phyloP scores from a whole-genome alignment of 495 filamentous ascomycete genomes.

The Xylaria flabelliformis region DNA sequence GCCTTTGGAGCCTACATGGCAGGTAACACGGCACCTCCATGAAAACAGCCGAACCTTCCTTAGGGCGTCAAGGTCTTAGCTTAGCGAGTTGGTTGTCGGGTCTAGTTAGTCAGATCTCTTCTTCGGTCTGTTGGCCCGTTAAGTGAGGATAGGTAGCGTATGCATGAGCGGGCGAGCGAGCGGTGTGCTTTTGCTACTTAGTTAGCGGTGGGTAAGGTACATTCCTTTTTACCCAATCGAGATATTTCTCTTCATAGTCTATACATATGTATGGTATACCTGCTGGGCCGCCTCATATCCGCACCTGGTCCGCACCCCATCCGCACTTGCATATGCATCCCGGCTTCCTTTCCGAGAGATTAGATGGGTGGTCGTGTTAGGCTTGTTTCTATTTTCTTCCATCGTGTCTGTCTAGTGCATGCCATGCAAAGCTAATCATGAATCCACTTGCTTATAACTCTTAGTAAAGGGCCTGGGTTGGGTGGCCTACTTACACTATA shows the following conservation, averaged over 20 bases:
- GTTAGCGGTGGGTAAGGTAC: conserved; percentile 12
- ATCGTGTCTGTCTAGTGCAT: not conserved
- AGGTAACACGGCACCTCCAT: conserved; percentile 45
- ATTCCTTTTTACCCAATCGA: conserved; percentile 16
- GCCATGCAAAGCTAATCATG: conserved; percentile 2
- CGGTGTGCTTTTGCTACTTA: conserved; percentile 6
- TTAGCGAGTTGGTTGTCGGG: not conserved
- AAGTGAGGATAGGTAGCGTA: conserved; percentile 1
- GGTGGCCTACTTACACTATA: not conserved
- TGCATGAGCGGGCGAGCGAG: conserved; percentile 11
- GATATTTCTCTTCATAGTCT: conserved; percentile 12
- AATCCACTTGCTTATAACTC: not conserved
- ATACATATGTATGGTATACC: not conserved
- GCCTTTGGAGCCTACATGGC: conserved; percentile 55
- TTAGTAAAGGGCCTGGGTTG: not conserved
- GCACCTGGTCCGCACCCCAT: conserved; percentile 4
- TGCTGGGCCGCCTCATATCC: conserved; percentile 10
- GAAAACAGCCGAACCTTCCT: not conserved
- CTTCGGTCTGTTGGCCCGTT: not conserved
- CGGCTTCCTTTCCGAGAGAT: conserved; percentile 15
- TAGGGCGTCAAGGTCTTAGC: not conserved
- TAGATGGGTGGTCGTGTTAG: not conserved
- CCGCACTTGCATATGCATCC: conserved; percentile 20
- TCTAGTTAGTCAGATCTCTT: not conserved
- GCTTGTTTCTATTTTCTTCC: conserved; percentile 4